These are phyloP conservation scores for Alternaria burnsii DNA, from an alignment of 2,329 filamentous ascomycete genomes.

Conservation along the genomic window DNA sequence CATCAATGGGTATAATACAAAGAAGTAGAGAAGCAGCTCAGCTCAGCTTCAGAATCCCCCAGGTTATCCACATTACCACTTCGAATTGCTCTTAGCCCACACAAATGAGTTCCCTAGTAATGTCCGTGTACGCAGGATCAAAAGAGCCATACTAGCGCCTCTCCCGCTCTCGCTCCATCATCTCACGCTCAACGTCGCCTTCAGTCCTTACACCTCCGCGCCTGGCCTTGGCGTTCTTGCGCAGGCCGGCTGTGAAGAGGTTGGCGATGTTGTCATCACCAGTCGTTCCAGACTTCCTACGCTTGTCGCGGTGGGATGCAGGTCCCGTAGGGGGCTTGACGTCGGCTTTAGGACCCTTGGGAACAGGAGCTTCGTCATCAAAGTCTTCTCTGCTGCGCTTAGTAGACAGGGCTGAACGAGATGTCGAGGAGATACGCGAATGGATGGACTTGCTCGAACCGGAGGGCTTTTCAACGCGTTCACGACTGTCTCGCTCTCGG, in stretches of 20 bases:
- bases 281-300: slow-evolving; percentile 35
- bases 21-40: slow-evolving; percentile 18
- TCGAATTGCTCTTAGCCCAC: background rate
- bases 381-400: slow-evolving; percentile 44
- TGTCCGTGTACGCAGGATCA: background rate
- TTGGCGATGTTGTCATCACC: slow-evolving; percentile 41
- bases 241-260: slow-evolving; percentile 39
- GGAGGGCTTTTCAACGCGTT: slow-evolving; percentile 34
- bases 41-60: background rate
- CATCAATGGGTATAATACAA: slow-evolving; percentile 27
- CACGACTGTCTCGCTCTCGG: slow-evolving; percentile 40
- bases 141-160: slow-evolving; percentile 18
- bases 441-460: slow-evolving; percentile 29
- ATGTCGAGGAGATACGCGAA: slow-evolving; percentile 30
- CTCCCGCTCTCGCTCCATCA: slow-evolving; percentile 45
- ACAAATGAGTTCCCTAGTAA: background rate
- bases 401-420: slow-evolving; percentile 27
- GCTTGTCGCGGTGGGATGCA: slow-evolving; percentile 42
- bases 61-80: background rate
- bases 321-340: slow-evolving; percentile 40
- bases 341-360: slow-evolving; percentile 25
- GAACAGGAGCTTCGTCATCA: slow-evolving; percentile 21
- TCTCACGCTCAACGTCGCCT: slow-evolving; percentile 43
- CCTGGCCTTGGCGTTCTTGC: slow-evolving; percentile 42
- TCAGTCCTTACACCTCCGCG: slow-evolving; percentile 47